Evolutionary conservation across 495 filamentous ascomycete genomes (phyloP).

Genomic region (Annulohypoxylon nitens): DNA sequence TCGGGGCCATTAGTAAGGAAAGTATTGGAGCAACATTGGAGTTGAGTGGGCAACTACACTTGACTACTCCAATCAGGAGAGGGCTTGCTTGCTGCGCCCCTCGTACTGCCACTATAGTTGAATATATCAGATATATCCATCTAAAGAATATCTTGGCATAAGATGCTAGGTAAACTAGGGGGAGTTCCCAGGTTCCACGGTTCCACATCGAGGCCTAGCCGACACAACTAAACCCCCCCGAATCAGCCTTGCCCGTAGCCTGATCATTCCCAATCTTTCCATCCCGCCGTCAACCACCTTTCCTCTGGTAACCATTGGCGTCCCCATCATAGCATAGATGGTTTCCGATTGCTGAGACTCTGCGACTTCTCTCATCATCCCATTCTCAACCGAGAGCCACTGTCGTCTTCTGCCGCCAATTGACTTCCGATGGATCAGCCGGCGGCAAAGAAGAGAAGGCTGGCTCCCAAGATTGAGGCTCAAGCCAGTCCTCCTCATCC

Average conservation of each 20-base stretch:
- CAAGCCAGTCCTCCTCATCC: conserved; percentile 50
- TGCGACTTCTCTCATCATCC: conserved; percentile 20
- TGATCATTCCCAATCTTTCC: conserved; percentile 48
- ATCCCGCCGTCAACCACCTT: conserved; percentile 25
- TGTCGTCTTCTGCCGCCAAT: conserved; percentile 33
- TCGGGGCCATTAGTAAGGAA: background rate
- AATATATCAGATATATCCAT: conserved; percentile 2
- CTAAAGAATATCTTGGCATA: conserved; percentile 14
- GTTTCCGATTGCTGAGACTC: conserved; percentile 24
- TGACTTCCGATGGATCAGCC: conserved; percentile 52
- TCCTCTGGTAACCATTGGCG: conserved; percentile 36
- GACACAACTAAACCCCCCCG: conserved; percentile 39
- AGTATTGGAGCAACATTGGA: background rate
- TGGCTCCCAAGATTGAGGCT: conserved; percentile 54
- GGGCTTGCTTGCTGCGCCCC: background rate
- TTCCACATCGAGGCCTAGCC: conserved; percentile 22
- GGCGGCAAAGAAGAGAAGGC: conserved; percentile 54
- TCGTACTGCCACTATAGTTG: background rate
- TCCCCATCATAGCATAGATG: conserved; percentile 41
- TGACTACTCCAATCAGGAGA: background rate
- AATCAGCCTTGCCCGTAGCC: conserved; percentile 52
- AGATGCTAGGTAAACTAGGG: conserved; percentile 1
- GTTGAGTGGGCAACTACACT: background rate
- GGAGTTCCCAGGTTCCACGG: background rate
- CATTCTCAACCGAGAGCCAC: conserved; percentile 34